Base-by-base conservation (phyloP, 148 eudicot genomes). In the Oxyria digyna region DNA sequence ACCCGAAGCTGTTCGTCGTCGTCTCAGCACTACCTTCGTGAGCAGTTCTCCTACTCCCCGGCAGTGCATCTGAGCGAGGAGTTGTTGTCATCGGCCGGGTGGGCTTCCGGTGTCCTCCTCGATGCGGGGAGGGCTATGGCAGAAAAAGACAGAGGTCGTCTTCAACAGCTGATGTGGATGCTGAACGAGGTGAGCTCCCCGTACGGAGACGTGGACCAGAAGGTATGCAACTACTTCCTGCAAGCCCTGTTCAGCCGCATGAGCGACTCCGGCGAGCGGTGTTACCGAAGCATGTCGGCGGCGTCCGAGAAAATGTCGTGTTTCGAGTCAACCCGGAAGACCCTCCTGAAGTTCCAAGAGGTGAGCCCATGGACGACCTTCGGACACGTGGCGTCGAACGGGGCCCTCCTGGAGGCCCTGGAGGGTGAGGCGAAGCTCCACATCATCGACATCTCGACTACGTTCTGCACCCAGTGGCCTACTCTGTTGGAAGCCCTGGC, bases 391-490 rank as follows among this genome's bases (percentile, higher is more conserved):
- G 97, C 99, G 0, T 77, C 83, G 31, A 94, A 94, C 35, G 99
- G 97, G 0, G 93, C 97, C 0, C 84, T 94, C 57, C 80, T 94
- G 69, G 99, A 94, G 17, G 91, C 91, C 0, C 62, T 94, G 0
- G 99, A 94, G 42, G 92, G 93, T 0, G 91, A 88, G 41, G 23
- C 68, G 4, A 87, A 81, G 23, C 55, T 95, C 0, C 99, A 95
- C 42, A 87, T 95, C n/a, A 71, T 95, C 23, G 99, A 95, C 55
- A 69, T 95, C 13, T 87, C 93, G 50, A 87, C 83, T 77, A 91
- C 99, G 0, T 87, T 71, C 49, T 95, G 99, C 73, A 91, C 99
- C 1, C 99, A 95, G 46, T 95, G 99, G 99, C 99, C 99, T 0
- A 95, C 99, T n/a, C 72, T 95, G 31, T 79, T 95, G 0, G 99